Evolutionary conservation across 2,329 filamentous ascomycete genomes (phyloP), one percentile per base, ranked within the genome.

Genomic region (Rhytidhysteron rufulum): DNA sequence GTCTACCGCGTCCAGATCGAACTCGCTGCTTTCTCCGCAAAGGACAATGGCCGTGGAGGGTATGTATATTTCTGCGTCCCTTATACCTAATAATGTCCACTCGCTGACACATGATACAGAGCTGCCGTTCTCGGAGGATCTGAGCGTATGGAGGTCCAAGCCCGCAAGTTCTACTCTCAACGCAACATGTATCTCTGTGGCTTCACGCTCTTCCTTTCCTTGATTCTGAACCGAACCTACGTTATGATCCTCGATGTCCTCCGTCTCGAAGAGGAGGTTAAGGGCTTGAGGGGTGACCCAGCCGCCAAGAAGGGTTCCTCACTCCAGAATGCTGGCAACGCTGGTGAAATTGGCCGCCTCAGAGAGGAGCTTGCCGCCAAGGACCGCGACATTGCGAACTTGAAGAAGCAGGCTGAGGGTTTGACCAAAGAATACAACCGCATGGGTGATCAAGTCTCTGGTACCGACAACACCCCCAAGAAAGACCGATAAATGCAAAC

Each of bases 171-270:
- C 78, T 98, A 98, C 80, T 95, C 90, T 47, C 91, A 98, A 76
- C 90, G 93, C 70, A 98, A 98, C 82, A 98, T 98, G 93, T 98
- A 98, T 74, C 89, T 98, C 47, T 97, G 93, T 70, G 93, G 93
- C 57, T 98, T 98, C 78, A 98, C 93, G 4, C 85, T 98, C 49
- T 97, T 98, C 82, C 85, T 98, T 47, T 97, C 91, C 39, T 79
- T 98, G 50, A 98, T 98, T 70, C 87, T 94, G 65, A 97, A 98
- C 83, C 91, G 93, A 63, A 98, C 93, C 63, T 98, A 97, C 75
- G 86, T 85, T 62, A 91, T 97, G 87, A 95, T 96, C 61, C 79
- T 95, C 51, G 90, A 96, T 57, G 82, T 86, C 37, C 86, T 96
- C 61, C 81, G 88, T 48, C 85, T 98, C 39, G 91, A 98, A 75